Evolutionary conservation across 371 early-diverging fungal genomes (phyloP).

Genomic region (Saksenaea vasiformis): DNA sequence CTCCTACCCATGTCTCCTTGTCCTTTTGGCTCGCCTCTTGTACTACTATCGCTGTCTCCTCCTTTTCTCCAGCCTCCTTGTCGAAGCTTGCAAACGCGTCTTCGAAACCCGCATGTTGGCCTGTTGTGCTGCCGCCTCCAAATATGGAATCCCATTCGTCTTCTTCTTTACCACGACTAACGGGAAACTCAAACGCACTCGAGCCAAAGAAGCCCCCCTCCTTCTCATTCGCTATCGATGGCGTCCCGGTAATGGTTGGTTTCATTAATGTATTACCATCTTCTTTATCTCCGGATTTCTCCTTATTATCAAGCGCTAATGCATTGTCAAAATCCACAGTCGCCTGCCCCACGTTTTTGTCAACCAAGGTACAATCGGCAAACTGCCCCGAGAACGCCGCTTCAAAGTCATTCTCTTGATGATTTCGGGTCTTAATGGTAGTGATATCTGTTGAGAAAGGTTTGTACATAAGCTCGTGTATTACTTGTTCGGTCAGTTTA

Average conservation of each 20-base stretch:
- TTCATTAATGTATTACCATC: neutral
- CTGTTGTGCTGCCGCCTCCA: slow-evolving; percentile 24
- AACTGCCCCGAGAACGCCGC: slow-evolving; percentile 38
- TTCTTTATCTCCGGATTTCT: neutral
- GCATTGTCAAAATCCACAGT: slow-evolving; percentile 41
- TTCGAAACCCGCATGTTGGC: slow-evolving; percentile 27
- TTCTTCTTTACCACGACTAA: slow-evolving; percentile 8
- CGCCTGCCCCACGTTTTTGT: neutral
- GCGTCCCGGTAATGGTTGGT: neutral
- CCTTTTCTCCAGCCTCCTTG: slow-evolving; percentile 1
- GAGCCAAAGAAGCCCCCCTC: neutral
- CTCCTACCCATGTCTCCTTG: slow-evolving; percentile 16
- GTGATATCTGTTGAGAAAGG: neutral
- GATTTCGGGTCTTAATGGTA: neutral
- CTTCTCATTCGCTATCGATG: neutral
- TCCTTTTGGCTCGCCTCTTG: slow-evolving; percentile 5
- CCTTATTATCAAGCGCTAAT: slow-evolving; percentile 25
- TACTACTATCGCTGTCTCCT: neutral
- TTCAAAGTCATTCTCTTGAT: slow-evolving; percentile 25
- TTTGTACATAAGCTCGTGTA: neutral
- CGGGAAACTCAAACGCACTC: neutral
- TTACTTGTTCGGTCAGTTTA: neutral
- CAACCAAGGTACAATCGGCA: slow-evolving; percentile 31
- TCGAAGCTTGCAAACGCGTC: slow-evolving; percentile 33
- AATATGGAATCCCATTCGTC: slow-evolving; percentile 54